Evolutionary conservation across 2,329 filamentous ascomycete genomes (phyloP).

Genomic region (Pseudogymnoascus sp.): DNA sequence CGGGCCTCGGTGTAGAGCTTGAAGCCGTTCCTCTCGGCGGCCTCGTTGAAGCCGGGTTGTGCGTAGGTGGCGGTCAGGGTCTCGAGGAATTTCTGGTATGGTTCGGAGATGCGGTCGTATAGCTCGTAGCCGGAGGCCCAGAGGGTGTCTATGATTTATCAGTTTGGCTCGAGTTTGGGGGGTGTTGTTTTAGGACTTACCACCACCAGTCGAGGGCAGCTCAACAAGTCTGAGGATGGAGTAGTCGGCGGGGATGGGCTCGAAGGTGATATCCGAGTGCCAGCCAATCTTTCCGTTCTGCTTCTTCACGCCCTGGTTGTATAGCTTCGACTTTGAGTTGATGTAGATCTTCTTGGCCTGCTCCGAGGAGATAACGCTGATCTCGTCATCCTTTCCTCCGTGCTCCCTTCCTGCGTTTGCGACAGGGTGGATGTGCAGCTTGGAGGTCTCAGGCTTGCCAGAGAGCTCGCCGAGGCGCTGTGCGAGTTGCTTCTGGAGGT

Average conservation of each 20-base stretch:
- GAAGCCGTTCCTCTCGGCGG: constrained; percentile 39
- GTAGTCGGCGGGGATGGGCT: constrained; percentile 56
- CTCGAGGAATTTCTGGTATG: constrained; percentile 51
- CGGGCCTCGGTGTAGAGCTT: constrained; percentile 39
- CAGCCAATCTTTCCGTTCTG: constrained; percentile 42
- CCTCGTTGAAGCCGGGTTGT: constrained; percentile 42
- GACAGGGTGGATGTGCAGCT: constrained; percentile 54
- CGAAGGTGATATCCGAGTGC: constrained; percentile 60
- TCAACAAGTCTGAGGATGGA: constrained; percentile 34
- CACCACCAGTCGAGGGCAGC: constrained; percentile 27
- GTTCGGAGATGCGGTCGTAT: constrained; percentile 53
- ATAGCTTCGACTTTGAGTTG: constrained; percentile 22
- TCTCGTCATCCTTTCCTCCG: constrained; percentile 49
- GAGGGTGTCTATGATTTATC: constrained; percentile 42
- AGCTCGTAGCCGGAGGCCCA: constrained; percentile 62
- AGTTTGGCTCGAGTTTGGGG: constrained; percentile 20
- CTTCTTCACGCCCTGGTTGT: constrained; percentile 33
- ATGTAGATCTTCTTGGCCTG: constrained; percentile 44
- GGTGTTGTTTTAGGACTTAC: constrained; percentile 27
- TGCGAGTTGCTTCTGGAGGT: constrained; percentile 58
- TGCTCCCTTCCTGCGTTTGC: constrained; percentile 45
- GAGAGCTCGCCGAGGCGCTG: constrained; percentile 51
- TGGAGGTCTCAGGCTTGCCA: constrained; percentile 47
- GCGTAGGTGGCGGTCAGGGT: constrained; percentile 47
- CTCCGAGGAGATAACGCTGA: constrained; percentile 55